Evolutionary conservation across 345 rosid species (phyloP), one percentile per base, ranked within the genome.

Genomic region (Rhizophora apiculata): DNA sequence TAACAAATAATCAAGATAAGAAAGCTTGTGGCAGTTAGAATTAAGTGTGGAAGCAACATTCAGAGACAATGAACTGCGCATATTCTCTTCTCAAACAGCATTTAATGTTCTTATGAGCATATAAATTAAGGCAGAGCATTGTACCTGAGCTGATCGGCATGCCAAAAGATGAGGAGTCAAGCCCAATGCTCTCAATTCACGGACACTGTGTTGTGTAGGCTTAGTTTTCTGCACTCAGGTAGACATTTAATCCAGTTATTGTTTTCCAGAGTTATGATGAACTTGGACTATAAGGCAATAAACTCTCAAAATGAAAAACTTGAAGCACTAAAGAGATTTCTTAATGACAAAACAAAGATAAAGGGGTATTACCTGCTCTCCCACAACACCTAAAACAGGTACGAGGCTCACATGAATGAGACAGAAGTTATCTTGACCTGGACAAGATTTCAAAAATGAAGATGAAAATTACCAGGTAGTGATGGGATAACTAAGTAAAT

Each of bases 151-250:
- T 54, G 80, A 77, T 21, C 80, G 80, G n/a, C 80, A 77, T 29
- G 80, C 80, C 63, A 77, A 43, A 10, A 77, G 55, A 72, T 72
- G 76, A 18, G 80, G 76, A 68, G 80, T 77, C 76, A 77, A 68
- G 62, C 80, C 80, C 60, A 77, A 72, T 63, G 80, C 80, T 68
- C 80, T 72, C 70, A 77, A 36, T 68, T 77, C 80, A 72, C 80
- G 76, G 31, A 77, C 80, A 60, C 80, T 77, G 8, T 77, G 80
- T 21, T 77, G 80, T 18, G 80, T 77, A 59, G 80, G 80, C 71
- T 77, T 77, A 32, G 80, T 77, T 72, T 77, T 77, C 80, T 77
- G 73, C 67, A 72, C 27, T 48, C 63, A 63, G 6, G 58, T 6
- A 53, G 10, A 71, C 39, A 24, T 15, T 43, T 43, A 43, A 3